Base-by-base conservation (phyloP, 2,329 filamentous ascomycete genomes). In the Periconia macrospinosa region DNA sequence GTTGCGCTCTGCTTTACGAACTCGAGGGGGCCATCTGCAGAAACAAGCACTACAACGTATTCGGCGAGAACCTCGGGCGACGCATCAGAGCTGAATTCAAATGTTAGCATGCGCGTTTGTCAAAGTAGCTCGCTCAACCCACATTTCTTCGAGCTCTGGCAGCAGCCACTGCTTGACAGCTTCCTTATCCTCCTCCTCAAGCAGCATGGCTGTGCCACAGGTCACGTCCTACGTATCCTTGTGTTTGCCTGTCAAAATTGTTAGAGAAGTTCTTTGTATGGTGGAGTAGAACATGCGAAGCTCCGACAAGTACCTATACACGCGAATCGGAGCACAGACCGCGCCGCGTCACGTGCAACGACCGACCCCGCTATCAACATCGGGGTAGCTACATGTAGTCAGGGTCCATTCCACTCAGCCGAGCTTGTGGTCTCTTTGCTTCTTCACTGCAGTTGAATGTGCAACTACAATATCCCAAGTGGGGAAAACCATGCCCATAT, bases 1-100 rank as follows among this genome's bases (percentile, higher is more conserved):
- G 90, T 81, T 72, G 88, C 91, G 48, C 88, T 83, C 62, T 81
- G 78, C 65, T 85, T 83, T 50, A 92, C 86, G 18, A 83, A 79
- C n/a, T 81, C 79, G 41, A 82, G 77, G 47, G 85, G 80, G 56
- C 87, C 87, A 59, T 91, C 88, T 56, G 89, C 86, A 50, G 84
- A 83, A 44, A 93, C 76, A 18, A 94, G 82, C 7, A 89, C 90
- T 56, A 92, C 80, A n/a, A 93, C 87, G 69, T 92, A 94, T 64
- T 94, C 90, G 45, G 89, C 90, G 2, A 94, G 85, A 6, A 93
- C 89, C 66, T 92, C 90, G 30, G 87, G 84, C 69, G 94, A 90
- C 47, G 89, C 89, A 66, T 92, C 89, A 27, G 88, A 90, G 49
- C 89, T 91, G 47, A 41, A 33, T 3, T 47, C 27, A 44, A 45